Evolutionary conservation across 2,329 filamentous ascomycete species (phyloP).

Genomic region (Fonsecaea pedrosoi): DNA sequence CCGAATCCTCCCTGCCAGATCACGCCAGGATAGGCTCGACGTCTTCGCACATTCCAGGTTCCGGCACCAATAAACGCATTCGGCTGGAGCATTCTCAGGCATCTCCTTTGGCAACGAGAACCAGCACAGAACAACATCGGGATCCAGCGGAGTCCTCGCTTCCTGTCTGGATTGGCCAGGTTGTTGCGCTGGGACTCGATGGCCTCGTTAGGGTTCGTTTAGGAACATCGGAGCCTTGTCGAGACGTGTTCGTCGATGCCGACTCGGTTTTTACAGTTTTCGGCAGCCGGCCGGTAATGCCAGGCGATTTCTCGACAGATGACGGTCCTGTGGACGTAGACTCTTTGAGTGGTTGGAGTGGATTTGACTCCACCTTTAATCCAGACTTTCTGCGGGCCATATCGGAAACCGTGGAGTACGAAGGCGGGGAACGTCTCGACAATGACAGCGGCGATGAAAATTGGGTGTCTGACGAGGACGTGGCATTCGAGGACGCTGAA

Average conservation of each 20-base stretch:
- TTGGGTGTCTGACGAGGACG: conserved; percentile 51
- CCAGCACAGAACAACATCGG: neutral
- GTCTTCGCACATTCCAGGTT: neutral
- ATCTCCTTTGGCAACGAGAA: neutral
- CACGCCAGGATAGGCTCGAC: neutral
- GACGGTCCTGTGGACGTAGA: conserved; percentile 45
- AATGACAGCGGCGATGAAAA: conserved; percentile 52
- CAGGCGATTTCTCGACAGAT: conserved; percentile 43
- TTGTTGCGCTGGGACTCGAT: conserved; percentile 61
- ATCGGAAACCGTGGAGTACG: conserved; percentile 50
- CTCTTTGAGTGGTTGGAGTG: conserved; percentile 42
- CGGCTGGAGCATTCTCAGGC: neutral
- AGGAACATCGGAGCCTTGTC: conserved; percentile 55
- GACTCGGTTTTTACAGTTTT: conserved; percentile 58
- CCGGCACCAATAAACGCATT: neutral
- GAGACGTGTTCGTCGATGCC: conserved; percentile 57
- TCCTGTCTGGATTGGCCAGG: conserved; percentile 63
- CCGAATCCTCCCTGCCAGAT: neutral
- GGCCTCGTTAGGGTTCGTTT: conserved; percentile 62
- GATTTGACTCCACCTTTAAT: neutral
- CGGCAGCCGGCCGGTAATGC: conserved; percentile 43
- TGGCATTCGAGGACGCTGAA: conserved; percentile 34
- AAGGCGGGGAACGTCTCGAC: conserved; percentile 52
- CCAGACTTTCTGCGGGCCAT: conserved; percentile 40
- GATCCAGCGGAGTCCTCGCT: neutral